These are phyloP conservation scores for Kwoniella heveanensis DNA, from an alignment of 768 basidiomycete species.

Conservation along the genomic window DNA sequence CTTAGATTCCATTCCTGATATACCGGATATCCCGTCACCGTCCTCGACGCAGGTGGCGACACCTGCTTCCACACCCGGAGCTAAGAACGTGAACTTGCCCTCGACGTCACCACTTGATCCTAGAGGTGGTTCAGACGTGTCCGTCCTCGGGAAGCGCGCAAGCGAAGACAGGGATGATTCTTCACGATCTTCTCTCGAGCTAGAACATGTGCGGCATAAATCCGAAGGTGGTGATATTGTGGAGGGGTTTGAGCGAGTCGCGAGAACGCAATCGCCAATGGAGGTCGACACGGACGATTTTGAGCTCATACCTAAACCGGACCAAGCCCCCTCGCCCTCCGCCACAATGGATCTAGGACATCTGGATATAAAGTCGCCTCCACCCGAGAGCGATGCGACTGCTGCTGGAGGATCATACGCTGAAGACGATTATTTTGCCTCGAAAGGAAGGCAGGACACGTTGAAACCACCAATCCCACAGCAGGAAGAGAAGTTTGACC, in stretches of 20 bases:
- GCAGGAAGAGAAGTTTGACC: constrained; percentile 12
- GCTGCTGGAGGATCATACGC: background rate
- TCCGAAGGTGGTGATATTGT: constrained; percentile 19
- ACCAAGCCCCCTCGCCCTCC: constrained; percentile 12
- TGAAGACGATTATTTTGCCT: background rate
- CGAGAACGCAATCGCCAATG: constrained; percentile 16
- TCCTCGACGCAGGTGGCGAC: constrained; percentile 39
- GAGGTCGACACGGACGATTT: constrained; percentile 17
- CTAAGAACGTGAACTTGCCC: constrained; percentile 9
- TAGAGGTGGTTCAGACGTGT: constrained; percentile 9
- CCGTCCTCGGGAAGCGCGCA: constrained; percentile 50
- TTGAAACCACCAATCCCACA: background rate
- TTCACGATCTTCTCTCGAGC: constrained; percentile 15
- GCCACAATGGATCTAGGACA: constrained; percentile 18
- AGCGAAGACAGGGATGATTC: constrained; percentile 51
- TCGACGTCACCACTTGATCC: background rate
- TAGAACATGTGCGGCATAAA: constrained; percentile 26
- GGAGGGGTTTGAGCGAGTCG: background rate
- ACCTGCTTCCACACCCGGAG: constrained; percentile 20
- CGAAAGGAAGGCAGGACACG: background rate
- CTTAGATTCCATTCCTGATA: constrained; percentile 36
- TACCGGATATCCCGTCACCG: constrained; percentile 29
- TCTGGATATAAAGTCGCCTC: constrained; percentile 27
- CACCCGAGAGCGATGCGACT: background rate
- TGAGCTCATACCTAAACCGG: constrained; percentile 8